Evolutionary conservation across 1,139 yeast species (phyloP).

Genomic region (Yamadazyma atlantica): DNA sequence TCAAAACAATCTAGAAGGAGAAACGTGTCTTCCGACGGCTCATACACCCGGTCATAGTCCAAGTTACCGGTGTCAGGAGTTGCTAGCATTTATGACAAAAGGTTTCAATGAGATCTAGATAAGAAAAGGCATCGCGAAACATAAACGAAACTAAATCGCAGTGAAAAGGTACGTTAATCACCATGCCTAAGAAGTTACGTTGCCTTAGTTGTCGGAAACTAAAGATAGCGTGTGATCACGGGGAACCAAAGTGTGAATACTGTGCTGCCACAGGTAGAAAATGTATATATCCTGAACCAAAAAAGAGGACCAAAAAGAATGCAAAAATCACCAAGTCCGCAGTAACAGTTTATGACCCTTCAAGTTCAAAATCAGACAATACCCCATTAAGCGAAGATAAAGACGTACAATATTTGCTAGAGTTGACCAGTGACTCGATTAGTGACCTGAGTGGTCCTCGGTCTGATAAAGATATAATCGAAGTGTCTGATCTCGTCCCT

Average conservation of each 20-base stretch:
- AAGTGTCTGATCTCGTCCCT: too few species aligned
- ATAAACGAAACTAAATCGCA: too few species aligned
- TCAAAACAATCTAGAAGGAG: slow-evolving; percentile 80
- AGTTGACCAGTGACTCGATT: too few species aligned
- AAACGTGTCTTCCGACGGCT: slow-evolving; percentile 92
- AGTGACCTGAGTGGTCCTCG: too few species aligned
- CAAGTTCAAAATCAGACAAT: not conserved
- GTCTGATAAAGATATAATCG: too few species aligned
- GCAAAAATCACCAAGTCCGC: not conserved
- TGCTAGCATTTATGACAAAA: slow-evolving; percentile 39
- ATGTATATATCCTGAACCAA: slow-evolving; percentile 21
- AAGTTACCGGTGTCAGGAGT: slow-evolving; percentile 36
- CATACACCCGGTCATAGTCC: slow-evolving; percentile 62
- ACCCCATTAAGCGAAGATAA: not conserved
- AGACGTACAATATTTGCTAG: too few species aligned
- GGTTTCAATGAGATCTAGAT: too few species aligned
- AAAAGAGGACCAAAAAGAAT: not conserved
- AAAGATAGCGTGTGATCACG: slow-evolving; percentile 31
- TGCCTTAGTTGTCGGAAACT: slow-evolving; percentile 24
- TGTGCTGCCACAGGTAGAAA: slow-evolving; percentile 29
- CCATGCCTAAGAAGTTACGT: too few species aligned
- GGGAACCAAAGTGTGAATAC: slow-evolving; percentile 33
- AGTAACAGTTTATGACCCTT: not conserved
- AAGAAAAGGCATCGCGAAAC: too few species aligned
- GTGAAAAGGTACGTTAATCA: too few species aligned